These are phyloP conservation scores for Termitomyces sp. DNA, from an alignment of 768 basidiomycete genomes.

Conservation along the genomic window DNA sequence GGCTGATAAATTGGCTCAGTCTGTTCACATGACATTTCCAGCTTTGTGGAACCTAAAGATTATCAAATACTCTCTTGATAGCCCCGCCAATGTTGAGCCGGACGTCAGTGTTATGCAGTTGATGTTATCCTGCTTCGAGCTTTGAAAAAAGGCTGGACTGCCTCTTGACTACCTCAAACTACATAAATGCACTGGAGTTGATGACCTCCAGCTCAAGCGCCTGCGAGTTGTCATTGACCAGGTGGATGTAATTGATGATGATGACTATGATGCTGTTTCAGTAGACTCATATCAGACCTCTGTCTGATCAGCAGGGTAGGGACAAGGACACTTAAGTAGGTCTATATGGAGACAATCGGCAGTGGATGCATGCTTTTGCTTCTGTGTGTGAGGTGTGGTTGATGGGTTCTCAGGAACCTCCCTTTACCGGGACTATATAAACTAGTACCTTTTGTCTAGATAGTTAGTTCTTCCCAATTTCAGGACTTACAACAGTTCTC, in stretches of 20 bases:
- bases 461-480: too few species aligned
- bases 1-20: neutral
- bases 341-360: too few species aligned
- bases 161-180: neutral
- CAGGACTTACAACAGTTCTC: too few species aligned
- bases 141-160: neutral
- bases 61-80: neutral
- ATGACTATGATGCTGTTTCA: too few species aligned
- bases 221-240: neutral
- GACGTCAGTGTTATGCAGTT: neutral
- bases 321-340: neutral
- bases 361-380: too few species aligned
- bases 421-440: too few species aligned
- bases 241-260: neutral
- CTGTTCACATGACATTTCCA: neutral
- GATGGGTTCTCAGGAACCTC: too few species aligned
- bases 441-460: too few species aligned
- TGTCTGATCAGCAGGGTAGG: too few species aligned
- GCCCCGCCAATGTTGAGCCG: neutral
- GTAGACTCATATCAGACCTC: too few species aligned
- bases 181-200: neutral
- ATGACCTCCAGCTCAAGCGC: neutral
- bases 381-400: too few species aligned
- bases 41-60: neutral
- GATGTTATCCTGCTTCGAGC: neutral